Evolutionary conservation across 1,139 yeast species (phyloP).

Genomic region (Schwanniomyces etchellsii): DNA sequence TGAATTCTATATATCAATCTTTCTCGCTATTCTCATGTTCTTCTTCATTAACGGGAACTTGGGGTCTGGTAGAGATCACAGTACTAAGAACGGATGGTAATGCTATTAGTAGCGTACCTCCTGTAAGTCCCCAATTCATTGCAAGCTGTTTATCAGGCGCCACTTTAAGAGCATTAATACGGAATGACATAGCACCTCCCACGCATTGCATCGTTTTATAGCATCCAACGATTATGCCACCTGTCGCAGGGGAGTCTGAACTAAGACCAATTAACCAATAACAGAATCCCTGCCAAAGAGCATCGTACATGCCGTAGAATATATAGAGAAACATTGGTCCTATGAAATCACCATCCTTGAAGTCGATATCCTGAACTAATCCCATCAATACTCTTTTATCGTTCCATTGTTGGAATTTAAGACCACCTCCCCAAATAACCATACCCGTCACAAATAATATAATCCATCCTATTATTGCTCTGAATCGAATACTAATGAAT

Average conservation of each 20-base stretch:
- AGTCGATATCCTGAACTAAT: slow-evolving; percentile 32
- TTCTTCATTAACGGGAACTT: slow-evolving; percentile 35
- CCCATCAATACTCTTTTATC: slow-evolving; percentile 26
- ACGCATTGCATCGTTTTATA: slow-evolving; percentile 62
- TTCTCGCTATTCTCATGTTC: slow-evolving; percentile 38
- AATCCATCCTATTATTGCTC: slow-evolving; percentile 46
- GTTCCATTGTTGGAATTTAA: slow-evolving; percentile 42
- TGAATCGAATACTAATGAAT: slow-evolving; percentile 30
- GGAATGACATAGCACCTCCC: slow-evolving; percentile 59
- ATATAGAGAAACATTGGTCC: slow-evolving; percentile 61
- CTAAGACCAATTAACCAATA: slow-evolving; percentile 57
- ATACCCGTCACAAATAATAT: slow-evolving; percentile 36
- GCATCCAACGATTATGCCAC: slow-evolving; percentile 55
- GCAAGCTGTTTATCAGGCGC: slow-evolving; percentile 44
- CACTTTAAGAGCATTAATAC: slow-evolving; percentile 41
- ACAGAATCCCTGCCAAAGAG: slow-evolving; percentile 51
- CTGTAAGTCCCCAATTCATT: slow-evolving; percentile 52
- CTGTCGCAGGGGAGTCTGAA: slow-evolving; percentile 51
- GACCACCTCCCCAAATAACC: slow-evolving; percentile 62
- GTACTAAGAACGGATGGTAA: slow-evolving; percentile 32
- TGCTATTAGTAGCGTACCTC: slow-evolving; percentile 42
- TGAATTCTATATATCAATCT: slow-evolving; percentile 14
- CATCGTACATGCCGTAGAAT: slow-evolving; percentile 55
- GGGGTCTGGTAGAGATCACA: no score
- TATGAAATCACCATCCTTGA: slow-evolving; percentile 38